Percentiles rank a stretch among this genome's conserved stretches.
These are phyloP conservation scores for Eucalyptus urophylla DNA, from an alignment of 345 rosid species.

Conservation along the genomic window DNA sequence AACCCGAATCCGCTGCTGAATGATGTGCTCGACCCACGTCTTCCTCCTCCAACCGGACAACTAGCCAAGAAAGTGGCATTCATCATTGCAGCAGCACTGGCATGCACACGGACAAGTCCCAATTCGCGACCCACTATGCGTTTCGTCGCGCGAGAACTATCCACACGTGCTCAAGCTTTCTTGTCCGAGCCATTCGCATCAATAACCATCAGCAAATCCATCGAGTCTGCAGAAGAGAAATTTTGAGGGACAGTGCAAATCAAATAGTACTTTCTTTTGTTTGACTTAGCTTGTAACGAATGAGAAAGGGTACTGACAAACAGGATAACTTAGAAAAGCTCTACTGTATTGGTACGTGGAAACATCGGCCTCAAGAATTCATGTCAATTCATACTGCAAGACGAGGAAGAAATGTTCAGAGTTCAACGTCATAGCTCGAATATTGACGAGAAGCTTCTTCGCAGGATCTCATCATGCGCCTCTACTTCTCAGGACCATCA, in stretches of 20 bases:
- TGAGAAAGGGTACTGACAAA: background rate
- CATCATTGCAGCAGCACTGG: constrained; percentile 18
- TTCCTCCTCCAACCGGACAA: constrained; percentile 25
- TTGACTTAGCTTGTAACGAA: background rate
- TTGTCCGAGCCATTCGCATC: constrained; percentile 8
- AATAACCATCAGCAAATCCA: constrained; percentile 14
- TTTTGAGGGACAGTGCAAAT: background rate
- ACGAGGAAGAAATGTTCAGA: background rate
- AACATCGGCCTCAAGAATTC: background rate
- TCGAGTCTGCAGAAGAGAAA: background rate
- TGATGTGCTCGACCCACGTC: constrained; percentile 35
- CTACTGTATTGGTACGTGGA: background rate
- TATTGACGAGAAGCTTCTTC: background rate
- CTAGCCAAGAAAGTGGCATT: constrained; percentile 32
- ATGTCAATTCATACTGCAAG: background rate
- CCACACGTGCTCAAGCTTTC: constrained; percentile 20
- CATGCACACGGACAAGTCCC: constrained; percentile 22
- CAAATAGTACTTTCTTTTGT: background rate
- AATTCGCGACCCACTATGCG: constrained; percentile 40
- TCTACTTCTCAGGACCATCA: constrained; percentile 52
- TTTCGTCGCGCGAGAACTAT: constrained; percentile 37
- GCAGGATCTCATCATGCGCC: constrained; percentile 5
- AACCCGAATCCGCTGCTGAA: constrained; percentile 10
- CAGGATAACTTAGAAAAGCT: background rate
- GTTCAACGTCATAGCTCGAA: background rate